These are phyloP conservation scores for Hymenoscyphus fraxineus DNA, from an alignment of 2,329 filamentous ascomycete species.

Conservation along the genomic window DNA sequence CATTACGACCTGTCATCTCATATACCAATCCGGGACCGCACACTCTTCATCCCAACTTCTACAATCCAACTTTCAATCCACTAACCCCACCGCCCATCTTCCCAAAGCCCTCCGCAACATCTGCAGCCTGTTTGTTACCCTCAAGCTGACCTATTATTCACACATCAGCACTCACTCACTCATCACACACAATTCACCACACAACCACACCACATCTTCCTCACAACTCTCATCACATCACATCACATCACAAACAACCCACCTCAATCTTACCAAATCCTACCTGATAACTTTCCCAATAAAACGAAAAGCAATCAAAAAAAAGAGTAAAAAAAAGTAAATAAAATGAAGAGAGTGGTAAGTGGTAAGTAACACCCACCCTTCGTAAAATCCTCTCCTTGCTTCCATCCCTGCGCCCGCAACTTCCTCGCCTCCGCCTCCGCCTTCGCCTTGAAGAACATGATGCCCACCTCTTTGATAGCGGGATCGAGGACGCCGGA, in stretches of 20 bases:
- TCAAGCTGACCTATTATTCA: slow-evolving; percentile 34
- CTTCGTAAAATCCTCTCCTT: slow-evolving; percentile 39
- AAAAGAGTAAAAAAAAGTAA: background rate
- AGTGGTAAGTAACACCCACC: slow-evolving; percentile 34
- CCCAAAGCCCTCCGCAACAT: slow-evolving; percentile 29
- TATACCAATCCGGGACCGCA: no score
- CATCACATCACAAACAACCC: background rate
- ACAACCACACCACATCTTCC: background rate
- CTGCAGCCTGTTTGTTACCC: slow-evolving; percentile 37
- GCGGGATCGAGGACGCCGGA: slow-evolving; percentile 38
- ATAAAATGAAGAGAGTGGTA: background rate
- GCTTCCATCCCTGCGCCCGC: slow-evolving; percentile 38
- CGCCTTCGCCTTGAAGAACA: slow-evolving; percentile 41
- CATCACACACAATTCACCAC: background rate
- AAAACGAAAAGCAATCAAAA: no score
- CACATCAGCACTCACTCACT: background rate
- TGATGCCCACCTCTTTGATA: slow-evolving; percentile 38
- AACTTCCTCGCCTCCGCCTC: slow-evolving; percentile 40
- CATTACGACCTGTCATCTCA: no score
- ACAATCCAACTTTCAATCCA: slow-evolving; percentile 20
- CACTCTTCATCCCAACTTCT: background rate
- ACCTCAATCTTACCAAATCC: no score
- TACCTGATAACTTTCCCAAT: no score
- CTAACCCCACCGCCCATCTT: slow-evolving; percentile 16
- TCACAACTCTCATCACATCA: background rate